phyloP scores from a whole-genome alignment of 2,329 filamentous ascomycete species.

The Corniculantispora saksenae region DNA sequence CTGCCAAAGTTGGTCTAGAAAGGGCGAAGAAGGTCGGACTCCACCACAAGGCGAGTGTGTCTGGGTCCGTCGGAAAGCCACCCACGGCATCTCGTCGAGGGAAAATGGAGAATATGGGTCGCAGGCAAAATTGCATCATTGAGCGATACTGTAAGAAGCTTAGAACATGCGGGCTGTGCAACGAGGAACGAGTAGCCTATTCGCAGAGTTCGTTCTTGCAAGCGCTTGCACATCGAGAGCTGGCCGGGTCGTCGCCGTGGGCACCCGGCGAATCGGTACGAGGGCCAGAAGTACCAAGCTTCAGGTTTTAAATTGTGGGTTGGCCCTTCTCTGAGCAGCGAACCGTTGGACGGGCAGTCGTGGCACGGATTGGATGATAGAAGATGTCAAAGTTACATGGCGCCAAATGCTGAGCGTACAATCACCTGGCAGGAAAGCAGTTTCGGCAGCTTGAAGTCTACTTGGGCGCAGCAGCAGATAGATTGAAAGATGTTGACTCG shows the following conservation, averaged over 20 bases:
- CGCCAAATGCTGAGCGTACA: background rate
- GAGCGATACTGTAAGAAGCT: constrained; percentile 11
- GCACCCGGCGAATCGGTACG: constrained; percentile 6
- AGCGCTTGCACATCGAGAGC: background rate
- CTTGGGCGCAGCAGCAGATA: background rate
- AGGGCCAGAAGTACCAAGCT: background rate
- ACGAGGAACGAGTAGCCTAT: background rate
- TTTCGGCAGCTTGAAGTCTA: background rate
- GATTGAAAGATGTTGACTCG: background rate
- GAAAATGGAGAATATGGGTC: constrained; percentile 2
- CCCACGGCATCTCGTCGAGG: background rate
- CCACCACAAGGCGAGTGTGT: background rate
- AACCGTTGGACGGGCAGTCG: background rate
- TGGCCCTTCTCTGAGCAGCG: background rate
- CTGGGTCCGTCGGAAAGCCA: constrained; percentile 14
- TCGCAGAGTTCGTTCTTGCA: background rate
- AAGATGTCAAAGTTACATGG: background rate
- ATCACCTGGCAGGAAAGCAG: background rate
- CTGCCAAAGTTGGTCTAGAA: background rate
- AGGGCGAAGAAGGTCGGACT: background rate
- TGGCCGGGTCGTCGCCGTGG: constrained; percentile 10
- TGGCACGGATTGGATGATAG: background rate
- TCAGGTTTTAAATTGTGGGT: background rate
- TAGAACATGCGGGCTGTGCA: background rate
- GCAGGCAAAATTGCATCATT: constrained; percentile 9